These are phyloP conservation scores for Salix purpurea DNA, from an alignment of 345 rosid species.

Conservation along the genomic window DNA sequence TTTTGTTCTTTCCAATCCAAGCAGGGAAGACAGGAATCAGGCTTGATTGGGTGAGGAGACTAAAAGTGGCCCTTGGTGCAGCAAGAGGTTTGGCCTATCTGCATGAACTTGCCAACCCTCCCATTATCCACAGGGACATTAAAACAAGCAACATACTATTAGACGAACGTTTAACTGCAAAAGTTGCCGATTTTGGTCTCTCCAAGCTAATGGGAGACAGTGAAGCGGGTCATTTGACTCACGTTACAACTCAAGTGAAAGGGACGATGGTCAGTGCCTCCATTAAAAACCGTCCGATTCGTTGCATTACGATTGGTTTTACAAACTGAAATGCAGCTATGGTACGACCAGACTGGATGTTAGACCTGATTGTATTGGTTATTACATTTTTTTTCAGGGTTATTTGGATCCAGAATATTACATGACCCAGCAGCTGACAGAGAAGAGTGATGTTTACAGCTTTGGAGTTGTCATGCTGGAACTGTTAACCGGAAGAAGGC, in stretches of 20 bases:
- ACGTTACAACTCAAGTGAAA: constrained; percentile 88
- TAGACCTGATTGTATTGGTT: background rate
- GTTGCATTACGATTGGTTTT: background rate
- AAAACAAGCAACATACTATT: constrained; percentile 79
- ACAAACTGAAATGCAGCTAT: background rate
- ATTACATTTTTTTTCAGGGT: constrained; percentile 42
- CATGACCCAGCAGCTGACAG: constrained; percentile 86
- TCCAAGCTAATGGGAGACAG: constrained; percentile 60
- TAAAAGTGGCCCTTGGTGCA: constrained; percentile 69
- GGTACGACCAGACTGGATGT: background rate
- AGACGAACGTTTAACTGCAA: constrained; percentile 72
- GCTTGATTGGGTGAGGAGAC: constrained; percentile 77
- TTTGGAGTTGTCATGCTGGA: constrained; percentile 87
- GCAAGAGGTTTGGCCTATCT: constrained; percentile 82
- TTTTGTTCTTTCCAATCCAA: background rate
- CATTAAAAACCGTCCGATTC: too few species aligned
- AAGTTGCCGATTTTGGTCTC: constrained; percentile 93
- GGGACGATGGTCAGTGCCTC: constrained; percentile 79
- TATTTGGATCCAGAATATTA: constrained; percentile 92
- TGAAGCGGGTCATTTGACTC: constrained; percentile 68
- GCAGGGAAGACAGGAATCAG: constrained; percentile 77
- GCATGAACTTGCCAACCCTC: constrained; percentile 94
- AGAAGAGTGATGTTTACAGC: constrained; percentile 92
- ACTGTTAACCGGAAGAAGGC: constrained; percentile 61
- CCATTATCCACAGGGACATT: constrained; percentile 89